Evolutionary conservation across 2,329 filamentous ascomycete species (phyloP), one percentile per base, ranked within the genome.

Genomic region (Biscogniauxia marginata): DNA sequence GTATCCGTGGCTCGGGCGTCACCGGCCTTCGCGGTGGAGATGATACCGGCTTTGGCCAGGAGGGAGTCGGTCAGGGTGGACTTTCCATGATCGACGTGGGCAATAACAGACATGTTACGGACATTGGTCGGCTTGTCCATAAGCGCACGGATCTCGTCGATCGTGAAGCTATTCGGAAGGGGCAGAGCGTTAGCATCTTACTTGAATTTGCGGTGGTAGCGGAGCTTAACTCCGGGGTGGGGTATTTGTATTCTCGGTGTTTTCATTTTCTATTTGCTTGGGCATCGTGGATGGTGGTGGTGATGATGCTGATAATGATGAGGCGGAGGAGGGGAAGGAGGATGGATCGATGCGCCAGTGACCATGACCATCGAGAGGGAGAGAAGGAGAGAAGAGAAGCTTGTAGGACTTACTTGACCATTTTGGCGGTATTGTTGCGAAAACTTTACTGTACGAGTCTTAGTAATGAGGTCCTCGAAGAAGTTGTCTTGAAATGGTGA

Each of bases 31-130:
- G 91, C 91, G 71, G 91, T 90, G 71, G 95, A 98, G 77, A 99
- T 91, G 76, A 99, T 99, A 93, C 95, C 95, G 74, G 93, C 93
- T 83, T 96, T 95, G 83, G 96, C 92, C 76, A 99, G 90, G 68
- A 99, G 91, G 72, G 95, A 98, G 83, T 99, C 95, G 87, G 93
- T 97, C 73, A 99, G 87, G 77, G 95, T 99, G 72, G 95, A 99
- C 83, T 99, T 99, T 84, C 95, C 95, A 87, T 99, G 95, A 82
- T 99, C 95, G 88, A 99, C 93, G 84, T 99, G 95, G 79, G 95
- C 95, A 91, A 98, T 98, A 79, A 99, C 95, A 83, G 92, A 97
- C 93, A 97, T 98, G 88, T 98, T 98, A 80, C 84, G 83, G 77
- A 88, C 84, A 78, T 88, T 88, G 75, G 77, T 82, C 70, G 89